Base-by-base conservation (phyloP, 2,329 filamentous ascomycete species). In the Nemania diffusa region DNA sequence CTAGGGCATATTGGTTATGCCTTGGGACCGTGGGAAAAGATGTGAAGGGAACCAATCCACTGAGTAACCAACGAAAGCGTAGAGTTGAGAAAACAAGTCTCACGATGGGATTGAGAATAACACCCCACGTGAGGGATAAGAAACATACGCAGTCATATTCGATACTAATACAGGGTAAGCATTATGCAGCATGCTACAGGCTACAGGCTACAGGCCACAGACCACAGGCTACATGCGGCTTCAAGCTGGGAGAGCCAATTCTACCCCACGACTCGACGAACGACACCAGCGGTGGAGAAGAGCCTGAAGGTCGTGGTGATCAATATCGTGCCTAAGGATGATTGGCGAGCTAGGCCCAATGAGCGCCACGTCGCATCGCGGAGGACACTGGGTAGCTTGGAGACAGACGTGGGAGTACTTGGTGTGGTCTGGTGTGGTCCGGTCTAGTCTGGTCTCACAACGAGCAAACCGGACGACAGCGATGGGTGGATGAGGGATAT, bases 311-410 rank as follows among this genome's bases (percentile, higher is more conserved):
- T 71, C 75, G 75, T 73, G 76, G 73, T 77, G 78, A 79, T 77
- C 75, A 73, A 76, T 74, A 76, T 79, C 75, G 73, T 76, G 76
- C 74, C 64, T 61, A 69, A 69, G 62, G 67, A 64, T 73, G 64
- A 79, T 78, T 78, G 77, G 78, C 69, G 73, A 74, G 73, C 72
- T 64, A 56, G 67, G 71, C 69, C 73, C 74, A 73, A 79, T 74
- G 79, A 76, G 79, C 76, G 78, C 79, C 80, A 82, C 79, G 79
- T 81, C 77, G 79, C 69, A 72, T 66, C 57, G 62, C 29, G n/a
- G n/a, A n/a, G 67, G 40, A 48, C 44, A 37, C 32, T 60, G 59
- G 52, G 34, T 56, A 48, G 57, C 40, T 51, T 64, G 37, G 65
- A 57, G 65, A 56, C 60, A 60, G 58, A 60, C 32, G 48, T 29